Evolutionary conservation across 1,284 basidiomycete genomes (phyloP).

Genomic region (Rugosomyces carneus): DNA sequence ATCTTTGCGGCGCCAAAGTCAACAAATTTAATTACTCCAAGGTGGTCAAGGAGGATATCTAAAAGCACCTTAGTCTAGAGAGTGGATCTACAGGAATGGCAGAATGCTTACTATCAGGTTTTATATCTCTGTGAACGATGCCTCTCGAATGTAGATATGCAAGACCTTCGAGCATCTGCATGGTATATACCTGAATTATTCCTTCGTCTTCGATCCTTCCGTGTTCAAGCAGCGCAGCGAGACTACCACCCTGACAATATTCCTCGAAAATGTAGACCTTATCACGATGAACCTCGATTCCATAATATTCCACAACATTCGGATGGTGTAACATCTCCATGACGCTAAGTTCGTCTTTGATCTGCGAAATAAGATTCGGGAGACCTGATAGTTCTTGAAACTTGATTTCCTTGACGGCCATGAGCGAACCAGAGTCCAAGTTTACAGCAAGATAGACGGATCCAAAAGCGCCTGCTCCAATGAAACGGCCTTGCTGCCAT

Average conservation of each 20-base stretch:
- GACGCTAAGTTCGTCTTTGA: constrained; percentile 94
- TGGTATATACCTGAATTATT: constrained; percentile 92
- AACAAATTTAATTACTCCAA: constrained; percentile 94
- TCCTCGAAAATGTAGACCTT: constrained; percentile 99
- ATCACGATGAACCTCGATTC: constrained; percentile 98
- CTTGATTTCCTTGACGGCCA: constrained; percentile 99
- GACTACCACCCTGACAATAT: constrained; percentile 94
- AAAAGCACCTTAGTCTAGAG: constrained; percentile 12
- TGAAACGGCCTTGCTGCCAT: constrained; percentile 98
- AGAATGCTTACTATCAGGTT: constrained; percentile 88
- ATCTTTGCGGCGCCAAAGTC: constrained; percentile 99
- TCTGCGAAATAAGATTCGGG: constrained; percentile 85
- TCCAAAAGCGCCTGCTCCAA: constrained; percentile 96
- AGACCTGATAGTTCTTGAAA: constrained; percentile 89
- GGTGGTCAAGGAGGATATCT: constrained; percentile 95
- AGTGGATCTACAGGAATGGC: constrained; percentile 1
- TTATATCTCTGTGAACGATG: constrained; percentile 96
- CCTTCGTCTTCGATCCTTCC: constrained; percentile 97
- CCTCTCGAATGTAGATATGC: constrained; percentile 90
- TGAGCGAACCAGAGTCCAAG: constrained; percentile 91
- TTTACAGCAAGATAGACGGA: constrained; percentile 98
- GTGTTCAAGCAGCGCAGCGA: constrained; percentile 87
- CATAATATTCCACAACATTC: constrained; percentile 98
- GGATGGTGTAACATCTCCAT: constrained; percentile 99
- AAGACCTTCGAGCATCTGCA: constrained; percentile 95